Base-by-base conservation (phyloP, 75 land plant species). In the Picea glauca region DNA sequence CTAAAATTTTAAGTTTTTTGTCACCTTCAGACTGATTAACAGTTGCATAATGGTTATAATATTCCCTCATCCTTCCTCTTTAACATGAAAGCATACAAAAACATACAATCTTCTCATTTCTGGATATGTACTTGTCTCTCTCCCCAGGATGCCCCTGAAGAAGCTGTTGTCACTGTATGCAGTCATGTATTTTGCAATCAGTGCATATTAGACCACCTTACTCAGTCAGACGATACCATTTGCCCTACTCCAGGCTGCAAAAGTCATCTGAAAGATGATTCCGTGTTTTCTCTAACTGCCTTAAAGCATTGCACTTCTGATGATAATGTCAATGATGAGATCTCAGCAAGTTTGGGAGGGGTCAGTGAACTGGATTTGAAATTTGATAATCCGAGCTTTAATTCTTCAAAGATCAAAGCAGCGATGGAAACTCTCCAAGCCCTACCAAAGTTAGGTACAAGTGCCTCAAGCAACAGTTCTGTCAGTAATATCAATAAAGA, bases 141-240 rank as follows among this genome's bases (percentile, higher is more conserved):
- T 60, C 8, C 70, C 3, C 90, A 98, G 99, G 99, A 98, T 83
- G 90, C 87, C 40, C 98, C 99, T 1, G 99, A 98, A 67, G 91
- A 92, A 77, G 91, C 99, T 58, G 90, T 98, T 86, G 90, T 98
- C 43, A 90, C 96, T 18, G 79, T 86, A 72, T 98, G 99, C 64
- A 87, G 90, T 66, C 99, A 98, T 84, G 92, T 95, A 58, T 98
- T 95, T 85, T 98, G 99, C 86, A 90, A 92, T 59, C 98, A 98
- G 75, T 98, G 99, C 87, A 85, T 93, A 46, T 88, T 84, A 18
- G 94, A 90, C 11, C 80, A 74, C 60, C 54, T 95, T 23, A 84
- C 92, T 18, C 77, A 76, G 32, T 84, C 92, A 38, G 99, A 95
- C 79, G 96, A 93, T 50, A 88, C 85, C 67, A 74, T 76, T 7